Conservation (phyloP, 163 green algal genomes). For the Botryococcus braunii region DNA sequence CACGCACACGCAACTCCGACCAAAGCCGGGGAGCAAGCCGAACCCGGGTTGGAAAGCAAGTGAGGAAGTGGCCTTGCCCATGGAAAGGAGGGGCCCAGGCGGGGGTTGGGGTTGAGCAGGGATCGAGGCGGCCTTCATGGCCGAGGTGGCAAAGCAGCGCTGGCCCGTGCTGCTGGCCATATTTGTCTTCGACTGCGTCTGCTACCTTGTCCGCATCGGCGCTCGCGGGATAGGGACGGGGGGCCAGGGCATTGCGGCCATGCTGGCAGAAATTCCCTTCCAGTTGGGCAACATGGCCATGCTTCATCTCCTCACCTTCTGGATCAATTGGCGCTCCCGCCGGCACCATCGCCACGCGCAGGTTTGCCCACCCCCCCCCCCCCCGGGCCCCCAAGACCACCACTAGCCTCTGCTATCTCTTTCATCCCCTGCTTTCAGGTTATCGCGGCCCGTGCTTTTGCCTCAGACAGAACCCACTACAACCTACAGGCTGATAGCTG, state of each 20-base stretch:
- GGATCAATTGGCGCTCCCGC: constrained; percentile 4
- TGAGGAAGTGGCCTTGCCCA: background rate
- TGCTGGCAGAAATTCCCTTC: constrained; percentile 15
- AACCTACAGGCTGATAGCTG: too few species aligned
- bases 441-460: too few species aligned
- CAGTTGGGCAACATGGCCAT: constrained; percentile 59
- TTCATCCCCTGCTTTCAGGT: too few species aligned
- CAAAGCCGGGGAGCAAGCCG: background rate
- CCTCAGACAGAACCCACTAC: too few species aligned
- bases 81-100: background rate
- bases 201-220: constrained; percentile 39
- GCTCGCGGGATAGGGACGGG: background rate
- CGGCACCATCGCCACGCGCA: too few species aligned
- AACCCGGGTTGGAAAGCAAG: background rate
- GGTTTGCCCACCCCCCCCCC: too few species aligned
- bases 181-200: constrained; percentile 54
- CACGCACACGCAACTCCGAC: background rate
- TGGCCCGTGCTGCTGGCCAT: constrained; percentile 55
- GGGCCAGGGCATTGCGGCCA: constrained; percentile 9
- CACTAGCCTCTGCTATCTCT: too few species aligned
- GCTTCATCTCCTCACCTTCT: constrained; percentile 43
- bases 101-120: constrained; percentile 3
- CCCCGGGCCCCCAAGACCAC: too few species aligned
- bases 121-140: constrained; percentile 51
- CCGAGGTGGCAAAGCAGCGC: constrained; percentile 38